Evolutionary conservation across 805 yeast genomes (phyloP), one percentile per base, ranked within the genome.

Genomic region (Teunomyces panamensis): DNA sequence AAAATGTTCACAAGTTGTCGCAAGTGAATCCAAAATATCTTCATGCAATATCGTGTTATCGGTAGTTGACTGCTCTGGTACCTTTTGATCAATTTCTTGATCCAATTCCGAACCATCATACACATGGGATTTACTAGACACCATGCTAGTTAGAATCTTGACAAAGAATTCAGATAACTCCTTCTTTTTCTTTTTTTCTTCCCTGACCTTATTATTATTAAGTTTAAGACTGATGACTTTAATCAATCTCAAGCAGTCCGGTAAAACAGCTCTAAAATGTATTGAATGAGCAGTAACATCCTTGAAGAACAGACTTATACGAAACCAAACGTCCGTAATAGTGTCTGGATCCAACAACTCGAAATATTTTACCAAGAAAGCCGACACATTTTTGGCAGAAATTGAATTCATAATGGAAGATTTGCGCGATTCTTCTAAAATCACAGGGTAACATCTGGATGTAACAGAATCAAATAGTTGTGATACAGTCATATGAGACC

Each of bases 271-370:
- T 46, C 74, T 76, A 60, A 80, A 87, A 4, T 67, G 56, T 5
- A 69, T 56, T 13, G 76, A 64, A 53, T 80, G 79, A 2, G 77
- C 63, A 28, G 74, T 54, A 0, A 82, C 77, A 4, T 83, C 89
- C 52, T 75, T 83, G 54, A 88, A 69, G 53, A 87, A 90, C 2
- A 63, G 61, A 24, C 80, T 67, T 30, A 84, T 68, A 17, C 76
- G 78, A 8, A 64, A 63, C 84, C 90, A 92, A 14, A 90, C 77
- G 49, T 92, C 98, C 49, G 86, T 90, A 43, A 89, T 70, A 0
- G 88, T 81, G 56, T 89, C 96, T 51, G 77, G 77, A 53, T 87
- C 96, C 34, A 91, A 68, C 0, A 90, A 77, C 4, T 67, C 67
- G 17, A 85, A 68, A 61, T 92, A 94, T 0, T 67, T 69, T 6